Evolutionary conservation across 352 stramenopile genomes (phyloP).

Genomic region (Pythium brassicae): DNA sequence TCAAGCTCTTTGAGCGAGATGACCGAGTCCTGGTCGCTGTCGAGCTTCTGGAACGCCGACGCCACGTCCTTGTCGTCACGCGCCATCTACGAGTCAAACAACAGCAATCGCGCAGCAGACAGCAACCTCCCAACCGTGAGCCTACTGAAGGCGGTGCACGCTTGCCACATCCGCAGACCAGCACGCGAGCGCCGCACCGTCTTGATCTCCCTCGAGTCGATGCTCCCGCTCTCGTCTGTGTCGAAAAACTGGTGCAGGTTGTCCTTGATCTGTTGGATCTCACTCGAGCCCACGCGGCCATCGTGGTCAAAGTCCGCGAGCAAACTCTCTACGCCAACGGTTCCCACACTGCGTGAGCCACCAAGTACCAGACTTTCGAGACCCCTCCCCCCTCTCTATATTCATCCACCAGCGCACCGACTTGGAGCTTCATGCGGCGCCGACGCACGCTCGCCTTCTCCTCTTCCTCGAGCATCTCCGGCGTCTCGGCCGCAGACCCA

Average conservation of each 20-base stretch:
- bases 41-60: conserved; percentile 69
- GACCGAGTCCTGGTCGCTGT: conserved; percentile 71
- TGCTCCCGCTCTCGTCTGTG: conserved; percentile 66
- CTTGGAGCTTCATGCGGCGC: conserved; percentile 12
- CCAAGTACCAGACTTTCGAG: background rate
- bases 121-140: no score
- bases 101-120: background rate
- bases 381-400: background rate
- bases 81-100: conserved; percentile 22
- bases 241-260: conserved; percentile 81
- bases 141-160: background rate
- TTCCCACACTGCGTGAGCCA: background rate
- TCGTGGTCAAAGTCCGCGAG: conserved; percentile 80
- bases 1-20: conserved; percentile 83
- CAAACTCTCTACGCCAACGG: conserved; percentile 43
- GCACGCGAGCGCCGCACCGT: conserved; percentile 18
- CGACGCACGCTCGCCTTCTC: conserved; percentile 6
- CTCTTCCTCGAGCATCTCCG: conserved; percentile 19
- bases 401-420: background rate
- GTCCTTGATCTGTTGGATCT: conserved; percentile 81
- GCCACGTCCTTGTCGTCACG: conserved; percentile 62
- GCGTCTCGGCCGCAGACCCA: conserved; percentile 9
- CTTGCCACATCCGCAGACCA: background rate
- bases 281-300: conserved; percentile 57
- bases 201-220: conserved; percentile 73